phyloP scores from a whole-genome alignment of 73 alveolate genomes.

The Paraurostyla sp. region DNA sequence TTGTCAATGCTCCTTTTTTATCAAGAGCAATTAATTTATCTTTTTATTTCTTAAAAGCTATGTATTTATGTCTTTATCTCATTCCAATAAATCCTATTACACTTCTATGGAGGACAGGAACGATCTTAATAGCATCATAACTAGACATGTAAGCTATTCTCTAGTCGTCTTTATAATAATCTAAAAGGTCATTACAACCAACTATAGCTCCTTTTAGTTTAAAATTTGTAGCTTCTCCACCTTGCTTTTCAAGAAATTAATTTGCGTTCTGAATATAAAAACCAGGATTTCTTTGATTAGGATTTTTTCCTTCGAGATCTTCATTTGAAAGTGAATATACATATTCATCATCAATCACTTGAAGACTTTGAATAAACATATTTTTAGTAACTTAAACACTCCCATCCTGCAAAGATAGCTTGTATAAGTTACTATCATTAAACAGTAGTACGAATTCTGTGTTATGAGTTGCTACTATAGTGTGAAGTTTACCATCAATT shows the following conservation, averaged over 20 bases:
- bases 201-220: conserved; percentile 52
- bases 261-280: conserved; percentile 28
- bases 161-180: conserved; percentile 40
- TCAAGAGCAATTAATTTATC: conserved; percentile 46
- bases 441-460: background rate
- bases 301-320: no score
- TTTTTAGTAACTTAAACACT: background rate
- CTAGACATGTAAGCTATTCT: conserved; percentile 53
- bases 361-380: conserved; percentile 20
- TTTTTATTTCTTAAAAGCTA: conserved; percentile 41
- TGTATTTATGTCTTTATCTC: conserved; percentile 38
- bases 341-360: conserved; percentile 47
- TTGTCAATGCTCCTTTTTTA: conserved; percentile 12
- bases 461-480: background rate
- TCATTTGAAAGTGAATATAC: conserved; percentile 41
- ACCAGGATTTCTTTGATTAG: conserved; percentile 27
- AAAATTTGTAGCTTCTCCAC: background rate
- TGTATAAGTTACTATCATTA: background rate
- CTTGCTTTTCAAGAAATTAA: conserved; percentile 20
- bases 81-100: conserved; percentile 54
- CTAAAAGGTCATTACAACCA: conserved; percentile 40
- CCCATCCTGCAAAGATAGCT: background rate
- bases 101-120: conserved; percentile 59
- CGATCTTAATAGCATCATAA: conserved; percentile 38
- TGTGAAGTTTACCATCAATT: conserved; percentile 2